Evolutionary conservation across 2,329 filamentous ascomycete species (phyloP).

Genomic region (Coleophoma cylindrospora): DNA sequence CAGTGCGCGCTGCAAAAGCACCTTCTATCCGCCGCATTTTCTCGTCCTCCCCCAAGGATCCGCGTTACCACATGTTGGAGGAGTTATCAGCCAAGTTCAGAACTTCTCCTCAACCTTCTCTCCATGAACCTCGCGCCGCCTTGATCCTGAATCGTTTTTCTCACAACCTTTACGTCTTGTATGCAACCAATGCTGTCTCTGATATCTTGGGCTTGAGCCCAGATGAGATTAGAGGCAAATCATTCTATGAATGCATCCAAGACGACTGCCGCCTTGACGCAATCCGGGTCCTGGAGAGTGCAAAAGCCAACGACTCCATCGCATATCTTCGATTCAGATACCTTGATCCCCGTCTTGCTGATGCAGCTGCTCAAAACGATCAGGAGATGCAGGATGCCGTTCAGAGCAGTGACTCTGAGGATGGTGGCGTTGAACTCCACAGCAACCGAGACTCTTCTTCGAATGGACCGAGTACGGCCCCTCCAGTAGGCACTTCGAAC

Average conservation of each 20-base stretch:
- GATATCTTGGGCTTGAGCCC: slow-evolving; percentile 71
- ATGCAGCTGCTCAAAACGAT: slow-evolving; percentile 38
- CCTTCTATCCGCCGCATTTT: slow-evolving; percentile 76
- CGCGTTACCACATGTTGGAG: slow-evolving; percentile 84
- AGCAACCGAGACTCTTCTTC: slow-evolving; percentile 35
- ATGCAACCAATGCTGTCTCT: slow-evolving; percentile 71
- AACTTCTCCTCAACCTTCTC: slow-evolving; percentile 49
- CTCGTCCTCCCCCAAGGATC: slow-evolving; percentile 74
- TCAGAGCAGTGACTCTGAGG: slow-evolving; percentile 34
- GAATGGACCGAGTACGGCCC: slow-evolving; percentile 1
- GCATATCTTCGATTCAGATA: slow-evolving; percentile 86
- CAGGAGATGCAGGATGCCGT: slow-evolving; percentile 34
- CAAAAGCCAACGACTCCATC: slow-evolving; percentile 87
- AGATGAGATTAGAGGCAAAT: slow-evolving; percentile 65
- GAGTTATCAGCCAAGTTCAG: slow-evolving; percentile 79
- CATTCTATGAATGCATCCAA: slow-evolving; percentile 84
- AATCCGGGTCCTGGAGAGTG: slow-evolving; percentile 73
- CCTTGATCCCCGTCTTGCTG: slow-evolving; percentile 62
- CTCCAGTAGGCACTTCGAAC: not conserved
- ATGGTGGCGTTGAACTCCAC: slow-evolving; percentile 41
- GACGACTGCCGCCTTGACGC: slow-evolving; percentile 73
- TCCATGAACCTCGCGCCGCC: slow-evolving; percentile 76
- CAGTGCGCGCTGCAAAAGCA: slow-evolving; percentile 72
- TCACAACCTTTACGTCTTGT: slow-evolving; percentile 78
- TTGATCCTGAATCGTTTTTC: slow-evolving; percentile 85